These are phyloP conservation scores for Xylaria arbuscula DNA, from an alignment of 2,329 filamentous ascomycete genomes.

Conservation along the genomic window DNA sequence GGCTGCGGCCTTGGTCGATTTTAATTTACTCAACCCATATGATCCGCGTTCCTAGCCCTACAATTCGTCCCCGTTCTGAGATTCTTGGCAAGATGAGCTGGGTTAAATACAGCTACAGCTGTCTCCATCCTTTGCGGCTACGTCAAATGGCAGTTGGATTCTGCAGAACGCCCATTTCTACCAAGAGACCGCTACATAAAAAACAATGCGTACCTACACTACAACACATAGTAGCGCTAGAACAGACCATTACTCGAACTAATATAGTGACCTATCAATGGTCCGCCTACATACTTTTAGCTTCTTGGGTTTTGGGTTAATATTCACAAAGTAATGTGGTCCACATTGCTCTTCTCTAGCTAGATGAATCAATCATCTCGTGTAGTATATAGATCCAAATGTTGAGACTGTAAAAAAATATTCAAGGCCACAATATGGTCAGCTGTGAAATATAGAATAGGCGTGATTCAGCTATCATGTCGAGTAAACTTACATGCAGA, in stretches of 20 bases:
- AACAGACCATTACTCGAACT: slow-evolving; percentile 10
- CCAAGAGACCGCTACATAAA: background rate
- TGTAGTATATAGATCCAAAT: background rate
- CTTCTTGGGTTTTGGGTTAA: slow-evolving; percentile 11
- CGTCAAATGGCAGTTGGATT: background rate
- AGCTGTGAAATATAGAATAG: slow-evolving; percentile 9
- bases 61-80: slow-evolving; percentile 18
- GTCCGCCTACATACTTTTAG: slow-evolving; percentile 9
- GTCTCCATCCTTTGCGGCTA: background rate
- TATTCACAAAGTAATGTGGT: background rate
- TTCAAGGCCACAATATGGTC: background rate
- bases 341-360: background rate
- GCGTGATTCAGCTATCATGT: slow-evolving; percentile 23
- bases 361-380: background rate
- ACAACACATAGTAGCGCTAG: slow-evolving; percentile 11
- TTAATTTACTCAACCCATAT: slow-evolving; percentile 13
- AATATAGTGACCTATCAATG: slow-evolving; percentile 9
- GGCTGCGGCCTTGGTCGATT: slow-evolving; percentile 37
- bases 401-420: slow-evolving; percentile 8
- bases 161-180: background rate
- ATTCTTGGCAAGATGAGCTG: slow-evolving; percentile 21
- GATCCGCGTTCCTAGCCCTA: slow-evolving; percentile 12
- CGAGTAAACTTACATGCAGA: slow-evolving; percentile 11
- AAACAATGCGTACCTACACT: background rate
- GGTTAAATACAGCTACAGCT: slow-evolving; percentile 22